Percentiles rank a stretch among this genome's conserved stretches.
Evolutionary conservation across 495 filamentous ascomycete species (phyloP).

Genomic region (Penicillium nucicola): DNA sequence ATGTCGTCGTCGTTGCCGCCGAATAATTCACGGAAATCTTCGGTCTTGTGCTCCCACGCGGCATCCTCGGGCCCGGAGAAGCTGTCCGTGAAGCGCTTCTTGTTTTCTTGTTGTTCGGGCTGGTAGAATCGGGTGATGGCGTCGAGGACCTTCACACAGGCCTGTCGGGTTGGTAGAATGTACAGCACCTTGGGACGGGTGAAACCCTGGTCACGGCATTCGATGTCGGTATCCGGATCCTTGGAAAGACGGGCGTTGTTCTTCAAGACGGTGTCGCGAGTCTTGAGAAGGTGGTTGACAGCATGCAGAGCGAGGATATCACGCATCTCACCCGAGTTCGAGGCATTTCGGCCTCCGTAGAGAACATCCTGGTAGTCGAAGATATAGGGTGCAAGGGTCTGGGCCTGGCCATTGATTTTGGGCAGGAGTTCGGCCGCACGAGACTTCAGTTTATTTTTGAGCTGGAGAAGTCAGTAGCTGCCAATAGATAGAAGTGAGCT

Average conservation of each 20-base stretch:
- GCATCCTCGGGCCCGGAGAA: constrained; percentile 66
- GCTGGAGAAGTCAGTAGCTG: constrained; percentile 19
- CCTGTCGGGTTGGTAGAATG: constrained; percentile 80
- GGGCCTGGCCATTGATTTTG: constrained; percentile 28
- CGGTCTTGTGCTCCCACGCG: constrained; percentile 68
- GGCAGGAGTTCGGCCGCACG: constrained; percentile 33
- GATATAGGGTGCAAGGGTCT: constrained; percentile 40
- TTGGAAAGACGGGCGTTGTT: constrained; percentile 77
- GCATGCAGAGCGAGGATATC: constrained; percentile 76
- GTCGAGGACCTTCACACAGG: constrained; percentile 74
- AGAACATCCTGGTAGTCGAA: constrained; percentile 80
- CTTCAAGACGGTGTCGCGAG: constrained; percentile 85
- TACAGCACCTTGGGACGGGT: constrained; percentile 91
- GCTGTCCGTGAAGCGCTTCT: constrained; percentile 81
- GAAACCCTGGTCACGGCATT: constrained; percentile 91
- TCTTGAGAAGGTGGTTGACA: constrained; percentile 90
- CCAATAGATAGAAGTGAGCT: neutral
- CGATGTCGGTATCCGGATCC: constrained; percentile 60
- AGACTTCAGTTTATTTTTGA: constrained; percentile 45
- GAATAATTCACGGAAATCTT: constrained; percentile 88
- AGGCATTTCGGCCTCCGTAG: constrained; percentile 65
- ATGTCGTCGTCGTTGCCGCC: constrained; percentile 94
- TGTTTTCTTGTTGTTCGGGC: constrained; percentile 92
- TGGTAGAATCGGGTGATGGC: constrained; percentile 67
- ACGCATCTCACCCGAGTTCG: constrained; percentile 63